Base-by-base conservation (phyloP, 192 early-diverging fungal genomes). In the Oehlia diaphana region DNA sequence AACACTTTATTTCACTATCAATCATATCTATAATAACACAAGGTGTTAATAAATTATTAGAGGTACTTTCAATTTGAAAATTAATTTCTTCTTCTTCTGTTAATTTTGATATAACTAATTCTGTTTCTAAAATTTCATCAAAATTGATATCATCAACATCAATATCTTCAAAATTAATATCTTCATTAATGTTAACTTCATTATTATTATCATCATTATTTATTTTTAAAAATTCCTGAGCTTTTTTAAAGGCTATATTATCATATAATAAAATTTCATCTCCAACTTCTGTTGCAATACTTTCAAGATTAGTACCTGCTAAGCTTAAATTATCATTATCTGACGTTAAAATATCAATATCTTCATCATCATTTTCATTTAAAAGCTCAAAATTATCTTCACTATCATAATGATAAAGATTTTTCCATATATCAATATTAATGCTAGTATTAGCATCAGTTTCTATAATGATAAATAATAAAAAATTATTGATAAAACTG, bases 1-100 rank as follows among this genome's bases (percentile, higher is more conserved):
- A 75, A 9, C 74, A 49, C 21, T 44, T 16, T 35, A 75, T 0
- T n/a, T 75, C 13, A 23, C 74, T 21, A 63, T 75, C 23, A 75
- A 47, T 16, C 26, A 75, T 63, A 47, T 74, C 35, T 47, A 62
- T 33, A 62, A 74, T 5, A 23, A 12, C 14, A 39, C 73, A 62
- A 47, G 70, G 28, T 3, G 37, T 39, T 39, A 39, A 39, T 67
- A 9, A 31, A n/a, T n/a, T n/a, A 37, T 71, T 9, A 42, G 35
- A 6, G n/a, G 1, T 19, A 72, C 26, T 72, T 9, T 72, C 47
- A 42, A 42, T 5, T 26, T 12, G 5, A 47, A 49, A 47, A 47
- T 72, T 21, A 42, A 72, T 49, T n/a, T n/a, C n/a, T 49, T 72
- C 47, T 23, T 72, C 42, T 21, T 72, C 14, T 72, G 16, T 72